Evolutionary conservation across 73 alveolate species (phyloP).

Genomic region (Paramecium bursaria): DNA sequence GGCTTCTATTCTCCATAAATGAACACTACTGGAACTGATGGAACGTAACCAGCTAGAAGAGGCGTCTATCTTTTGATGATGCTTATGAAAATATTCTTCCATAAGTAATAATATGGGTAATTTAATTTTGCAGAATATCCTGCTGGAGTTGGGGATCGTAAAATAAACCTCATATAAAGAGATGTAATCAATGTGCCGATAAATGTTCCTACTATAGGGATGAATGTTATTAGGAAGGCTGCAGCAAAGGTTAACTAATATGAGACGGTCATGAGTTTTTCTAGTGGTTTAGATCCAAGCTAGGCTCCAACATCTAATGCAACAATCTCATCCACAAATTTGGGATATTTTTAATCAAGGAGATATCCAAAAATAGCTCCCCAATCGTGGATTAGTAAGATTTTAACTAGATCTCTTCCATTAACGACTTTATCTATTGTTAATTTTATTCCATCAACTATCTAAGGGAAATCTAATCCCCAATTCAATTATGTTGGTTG

Average conservation of each 20-base stretch:
- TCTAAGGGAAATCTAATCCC: conserved; percentile 55
- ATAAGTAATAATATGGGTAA: conserved; percentile 60
- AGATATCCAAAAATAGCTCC: conserved; percentile 67
- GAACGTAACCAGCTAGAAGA: conserved; percentile 35
- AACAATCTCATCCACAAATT: conserved; percentile 50
- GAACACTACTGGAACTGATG: conserved; percentile 56
- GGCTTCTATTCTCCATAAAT: conserved; percentile 67
- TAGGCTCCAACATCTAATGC: conserved; percentile 68
- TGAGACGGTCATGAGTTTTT: conserved; percentile 14
- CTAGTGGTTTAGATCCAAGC: conserved; percentile 5
- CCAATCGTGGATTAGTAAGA: conserved; percentile 69
- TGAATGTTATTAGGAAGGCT: conserved; percentile 49
- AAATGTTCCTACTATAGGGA: conserved; percentile 51
- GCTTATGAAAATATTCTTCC: conserved; percentile 1
- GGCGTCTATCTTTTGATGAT: background rate
- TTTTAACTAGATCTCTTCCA: conserved; percentile 28
- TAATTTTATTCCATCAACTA: conserved; percentile 47
- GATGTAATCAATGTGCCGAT: conserved; percentile 26
- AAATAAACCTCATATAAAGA: conserved; percentile 19
- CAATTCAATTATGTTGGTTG: background rate
- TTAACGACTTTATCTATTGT: conserved; percentile 55
- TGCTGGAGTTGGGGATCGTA: conserved; percentile 1
- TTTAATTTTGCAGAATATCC: conserved; percentile 37
- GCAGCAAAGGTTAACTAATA: conserved; percentile 50
- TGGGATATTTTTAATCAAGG: conserved; percentile 61